Conservation (phyloP, 345 rosid genomes). For the Physaria fendleri region DNA sequence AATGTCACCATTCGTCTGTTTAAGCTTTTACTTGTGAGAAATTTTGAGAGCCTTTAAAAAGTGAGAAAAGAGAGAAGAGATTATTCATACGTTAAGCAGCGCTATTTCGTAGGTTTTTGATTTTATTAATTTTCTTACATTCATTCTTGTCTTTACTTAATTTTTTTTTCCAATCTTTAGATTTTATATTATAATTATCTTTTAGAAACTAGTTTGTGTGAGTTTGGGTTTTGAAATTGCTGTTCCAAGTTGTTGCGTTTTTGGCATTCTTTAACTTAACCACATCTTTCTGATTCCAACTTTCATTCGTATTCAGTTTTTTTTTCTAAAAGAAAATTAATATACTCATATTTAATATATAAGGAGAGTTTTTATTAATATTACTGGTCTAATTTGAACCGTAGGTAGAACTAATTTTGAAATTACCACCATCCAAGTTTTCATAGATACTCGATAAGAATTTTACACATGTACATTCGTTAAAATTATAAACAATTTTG, state of each 20-base stretch:
- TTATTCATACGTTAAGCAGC: too few relatives aligned
- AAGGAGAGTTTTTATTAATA: background rate
- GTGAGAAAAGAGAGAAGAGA: too few relatives aligned
- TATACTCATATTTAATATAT: background rate
- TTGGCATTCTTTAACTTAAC: constrained; percentile 19
- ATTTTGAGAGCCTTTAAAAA: too few relatives aligned
- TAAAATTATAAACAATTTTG: too few relatives aligned
- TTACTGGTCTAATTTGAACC: background rate
- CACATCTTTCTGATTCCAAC: background rate
- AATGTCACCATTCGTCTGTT: too few relatives aligned
- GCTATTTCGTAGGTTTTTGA: too few relatives aligned
- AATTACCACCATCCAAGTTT: background rate
- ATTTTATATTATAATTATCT: constrained; percentile 2
- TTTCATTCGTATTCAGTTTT: background rate
- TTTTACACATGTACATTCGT: too few relatives aligned
- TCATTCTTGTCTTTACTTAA: too few relatives aligned
- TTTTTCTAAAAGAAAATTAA: too few relatives aligned
- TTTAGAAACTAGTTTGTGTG: constrained; percentile 17
- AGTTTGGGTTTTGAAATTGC: constrained; percentile 13
- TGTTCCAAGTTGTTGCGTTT: constrained; percentile 7
- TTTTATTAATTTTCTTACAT: too few relatives aligned
- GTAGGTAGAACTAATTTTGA: background rate
- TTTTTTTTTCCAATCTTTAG: background rate
- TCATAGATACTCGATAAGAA: too few relatives aligned
- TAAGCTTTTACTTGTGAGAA: too few relatives aligned